Evolutionary conservation across 805 yeast species (phyloP).

Genomic region (Schwanniomyces pseudopolymorphus): DNA sequence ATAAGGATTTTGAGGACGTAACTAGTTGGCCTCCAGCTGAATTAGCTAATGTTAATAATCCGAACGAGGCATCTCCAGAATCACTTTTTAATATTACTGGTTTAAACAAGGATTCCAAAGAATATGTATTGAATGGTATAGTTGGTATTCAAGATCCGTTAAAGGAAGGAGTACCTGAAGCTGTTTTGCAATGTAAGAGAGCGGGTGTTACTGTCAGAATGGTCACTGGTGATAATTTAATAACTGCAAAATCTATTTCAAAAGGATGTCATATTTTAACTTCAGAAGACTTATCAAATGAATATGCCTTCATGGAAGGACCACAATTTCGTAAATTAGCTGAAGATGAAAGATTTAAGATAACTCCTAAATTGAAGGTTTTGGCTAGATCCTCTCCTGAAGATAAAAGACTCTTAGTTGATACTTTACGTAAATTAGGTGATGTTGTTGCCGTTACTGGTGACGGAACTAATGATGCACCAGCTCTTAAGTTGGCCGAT

Average conservation of each 20-base stretch:
- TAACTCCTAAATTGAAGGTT: slow-evolving; percentile 78
- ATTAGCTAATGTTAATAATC: slow-evolving; percentile 21
- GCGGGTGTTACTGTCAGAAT: slow-evolving; percentile 96
- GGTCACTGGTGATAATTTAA: slow-evolving; percentile 96
- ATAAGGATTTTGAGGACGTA: slow-evolving; percentile 57
- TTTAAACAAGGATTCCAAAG: slow-evolving; percentile 19
- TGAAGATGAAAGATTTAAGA: slow-evolving; percentile 50
- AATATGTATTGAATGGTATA: slow-evolving; percentile 61
- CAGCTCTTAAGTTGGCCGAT: slow-evolving; percentile 93
- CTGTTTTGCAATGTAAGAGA: slow-evolving; percentile 77
- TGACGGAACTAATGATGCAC: slow-evolving; percentile 99
- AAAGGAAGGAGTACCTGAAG: slow-evolving; percentile 84
- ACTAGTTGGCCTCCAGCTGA: slow-evolving; percentile 69
- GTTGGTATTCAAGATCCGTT: slow-evolving; percentile 96
- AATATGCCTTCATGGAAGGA: slow-evolving; percentile 83
- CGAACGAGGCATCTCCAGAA: slow-evolving; percentile 24
- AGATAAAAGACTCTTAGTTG: slow-evolving; percentile 86
- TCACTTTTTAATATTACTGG: slow-evolving; percentile 24
- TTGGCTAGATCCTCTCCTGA: slow-evolving; percentile 95
- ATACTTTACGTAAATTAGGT: slow-evolving; percentile 71
- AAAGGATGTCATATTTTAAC: slow-evolving; percentile 75
- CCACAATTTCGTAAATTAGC: slow-evolving; percentile 76
- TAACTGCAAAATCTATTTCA: slow-evolving; percentile 92
- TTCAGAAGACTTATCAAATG: slow-evolving; percentile 50
- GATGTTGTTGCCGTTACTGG: slow-evolving; percentile 99